Evolutionary conservation across 1,284 basidiomycete species (phyloP).

Genomic region (Pterulicium gracile): DNA sequence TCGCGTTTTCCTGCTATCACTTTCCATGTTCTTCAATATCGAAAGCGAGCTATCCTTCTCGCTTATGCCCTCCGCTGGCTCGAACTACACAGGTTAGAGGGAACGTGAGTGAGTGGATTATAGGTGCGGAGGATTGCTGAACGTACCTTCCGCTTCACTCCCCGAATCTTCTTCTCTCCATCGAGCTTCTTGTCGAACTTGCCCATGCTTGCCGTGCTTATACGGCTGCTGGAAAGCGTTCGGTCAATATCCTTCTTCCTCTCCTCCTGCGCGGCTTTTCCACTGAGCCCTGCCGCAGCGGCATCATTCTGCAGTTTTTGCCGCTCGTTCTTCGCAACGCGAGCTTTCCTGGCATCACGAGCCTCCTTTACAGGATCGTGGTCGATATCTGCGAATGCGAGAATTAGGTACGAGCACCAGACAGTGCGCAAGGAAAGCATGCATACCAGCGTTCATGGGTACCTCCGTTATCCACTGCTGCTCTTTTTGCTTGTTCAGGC

Average conservation of each 20-base stretch:
- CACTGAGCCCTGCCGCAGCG: slow-evolving; percentile 31
- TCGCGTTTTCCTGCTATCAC: slow-evolving; percentile 52
- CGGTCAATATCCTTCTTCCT: slow-evolving; percentile 72
- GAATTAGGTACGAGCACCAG: slow-evolving; percentile 6
- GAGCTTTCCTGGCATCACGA: slow-evolving; percentile 68
- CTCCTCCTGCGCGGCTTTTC: slow-evolving; percentile 28
- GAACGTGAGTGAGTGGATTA: slow-evolving; percentile 3
- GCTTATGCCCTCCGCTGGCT: slow-evolving; percentile 56
- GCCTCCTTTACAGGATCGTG: slow-evolving; percentile 73
- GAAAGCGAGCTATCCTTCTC: slow-evolving; percentile 72
- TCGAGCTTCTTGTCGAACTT: slow-evolving; percentile 84
- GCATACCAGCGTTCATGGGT: slow-evolving; percentile 71
- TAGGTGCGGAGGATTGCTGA: slow-evolving; percentile 5
- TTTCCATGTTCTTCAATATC: slow-evolving; percentile 70
- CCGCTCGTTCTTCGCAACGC: slow-evolving; percentile 78
- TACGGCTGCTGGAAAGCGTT: slow-evolving; percentile 69
- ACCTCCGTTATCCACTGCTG: slow-evolving; percentile 92
- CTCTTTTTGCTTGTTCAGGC: slow-evolving; percentile 85
- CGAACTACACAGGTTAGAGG: slow-evolving; percentile 44
- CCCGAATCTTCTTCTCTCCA: slow-evolving; percentile 82
- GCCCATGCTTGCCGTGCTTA: slow-evolving; percentile 90
- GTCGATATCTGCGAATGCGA: slow-evolving; percentile 42
- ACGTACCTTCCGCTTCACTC: slow-evolving; percentile 86
- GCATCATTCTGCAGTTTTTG: slow-evolving; percentile 77
- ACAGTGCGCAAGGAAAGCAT: slow-evolving; percentile 5